Conservation (phyloP, 2,329 filamentous ascomycete species). For the Exophiala bonariae region DNA sequence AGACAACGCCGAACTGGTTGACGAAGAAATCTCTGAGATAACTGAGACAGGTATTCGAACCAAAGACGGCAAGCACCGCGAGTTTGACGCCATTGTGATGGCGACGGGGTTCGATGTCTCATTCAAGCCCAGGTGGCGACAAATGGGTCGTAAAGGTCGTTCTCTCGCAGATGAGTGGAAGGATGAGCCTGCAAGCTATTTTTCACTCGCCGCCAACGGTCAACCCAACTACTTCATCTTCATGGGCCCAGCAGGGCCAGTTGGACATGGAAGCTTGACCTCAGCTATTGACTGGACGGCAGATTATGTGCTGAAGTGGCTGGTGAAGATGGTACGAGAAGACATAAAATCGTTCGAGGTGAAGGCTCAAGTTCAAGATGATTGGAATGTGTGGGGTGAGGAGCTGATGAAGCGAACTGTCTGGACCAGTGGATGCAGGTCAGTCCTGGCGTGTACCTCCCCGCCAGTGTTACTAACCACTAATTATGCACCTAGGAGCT, state of each 20-base stretch:
- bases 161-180: slow-evolving; percentile 30
- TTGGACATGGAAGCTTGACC: slow-evolving; percentile 11
- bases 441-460: no score
- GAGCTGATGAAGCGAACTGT: slow-evolving; percentile 45
- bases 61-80: slow-evolving; percentile 31
- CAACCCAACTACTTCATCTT: slow-evolving; percentile 37
- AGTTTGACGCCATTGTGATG: slow-evolving; percentile 35
- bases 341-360: slow-evolving; percentile 35
- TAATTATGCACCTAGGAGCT: slow-evolving; percentile 41
- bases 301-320: slow-evolving; percentile 49
- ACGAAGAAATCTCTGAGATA: slow-evolving; percentile 3
- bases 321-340: slow-evolving; percentile 49
- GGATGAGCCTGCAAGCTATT: slow-evolving; percentile 29
- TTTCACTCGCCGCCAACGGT: slow-evolving; percentile 25
- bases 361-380: slow-evolving; percentile 46
- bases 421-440: slow-evolving; percentile 17
- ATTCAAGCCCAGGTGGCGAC: slow-evolving; percentile 34
- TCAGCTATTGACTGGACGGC: slow-evolving; percentile 30
- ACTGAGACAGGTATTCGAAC: slow-evolving; percentile 19
- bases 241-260: slow-evolving; percentile 9
- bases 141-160: slow-evolving; percentile 31
- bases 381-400: slow-evolving; percentile 50
- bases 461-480: no score
- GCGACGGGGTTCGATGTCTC: slow-evolving; percentile 40
- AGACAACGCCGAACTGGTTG: slow-evolving; percentile 21